phyloP scores from a whole-genome alignment of 805 yeast species.

The Myxozyma nipponensis region DNA sequence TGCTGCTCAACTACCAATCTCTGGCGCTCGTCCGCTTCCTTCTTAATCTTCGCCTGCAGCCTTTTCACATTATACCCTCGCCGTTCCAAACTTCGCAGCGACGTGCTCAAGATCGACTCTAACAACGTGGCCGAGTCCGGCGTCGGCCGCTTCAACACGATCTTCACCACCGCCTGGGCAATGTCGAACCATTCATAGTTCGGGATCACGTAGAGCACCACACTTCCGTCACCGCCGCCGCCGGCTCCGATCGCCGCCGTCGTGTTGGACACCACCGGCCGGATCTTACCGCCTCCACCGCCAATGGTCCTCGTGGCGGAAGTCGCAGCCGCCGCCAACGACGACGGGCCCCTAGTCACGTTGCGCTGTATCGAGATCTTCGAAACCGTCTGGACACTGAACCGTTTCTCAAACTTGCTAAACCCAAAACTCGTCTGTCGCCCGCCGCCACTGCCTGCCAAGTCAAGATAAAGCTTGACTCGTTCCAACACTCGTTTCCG shows the following conservation, averaged over 20 bases:
- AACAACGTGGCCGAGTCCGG: slow-evolving; percentile 40
- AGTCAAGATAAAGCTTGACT: slow-evolving; percentile 31
- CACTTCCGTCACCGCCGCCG: slow-evolving; percentile 6
- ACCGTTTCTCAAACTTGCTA: slow-evolving; percentile 14
- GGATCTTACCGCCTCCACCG: slow-evolving; percentile 5
- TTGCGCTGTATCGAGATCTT: slow-evolving; percentile 31
- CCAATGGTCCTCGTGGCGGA: too few relatives aligned
- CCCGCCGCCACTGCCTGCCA: neutral
- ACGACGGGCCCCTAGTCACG: slow-evolving; percentile 6
- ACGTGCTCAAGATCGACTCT: slow-evolving; percentile 37
- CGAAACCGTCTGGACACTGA: slow-evolving; percentile 31
- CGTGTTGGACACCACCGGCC: slow-evolving; percentile 25
- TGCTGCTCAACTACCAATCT: neutral
- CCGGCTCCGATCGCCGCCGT: slow-evolving; percentile 26
- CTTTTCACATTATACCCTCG: slow-evolving; percentile 42
- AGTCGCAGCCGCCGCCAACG: neutral
- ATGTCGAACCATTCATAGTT: slow-evolving; percentile 40
- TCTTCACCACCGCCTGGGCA: slow-evolving; percentile 35
- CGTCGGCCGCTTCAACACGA: slow-evolving; percentile 34
- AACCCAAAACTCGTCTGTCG: slow-evolving; percentile 5
- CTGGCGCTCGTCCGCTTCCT: slow-evolving; percentile 24
- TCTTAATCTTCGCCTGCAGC: slow-evolving; percentile 7
- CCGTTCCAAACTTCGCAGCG: slow-evolving; percentile 34
- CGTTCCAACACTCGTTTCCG: slow-evolving; percentile 36
- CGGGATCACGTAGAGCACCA: slow-evolving; percentile 29